phyloP scores from a whole-genome alignment of 768 basidiomycete genomes.

The Russula sp. region DNA sequence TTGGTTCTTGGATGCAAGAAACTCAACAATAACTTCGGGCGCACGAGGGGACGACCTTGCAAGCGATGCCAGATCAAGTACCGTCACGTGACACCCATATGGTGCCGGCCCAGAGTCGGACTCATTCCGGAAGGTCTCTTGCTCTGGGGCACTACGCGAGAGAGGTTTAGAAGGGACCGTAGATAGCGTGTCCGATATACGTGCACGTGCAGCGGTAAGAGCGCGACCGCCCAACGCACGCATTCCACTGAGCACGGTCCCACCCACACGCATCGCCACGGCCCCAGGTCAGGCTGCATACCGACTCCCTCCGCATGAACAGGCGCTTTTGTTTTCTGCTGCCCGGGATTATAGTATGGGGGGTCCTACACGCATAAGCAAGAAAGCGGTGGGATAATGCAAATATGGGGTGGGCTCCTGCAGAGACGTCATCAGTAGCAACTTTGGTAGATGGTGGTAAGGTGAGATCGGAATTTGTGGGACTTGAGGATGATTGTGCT shows the following conservation, averaged over 20 bases:
- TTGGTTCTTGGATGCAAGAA: constrained; percentile 48
- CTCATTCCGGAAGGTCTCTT: constrained; percentile 1
- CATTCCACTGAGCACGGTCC: constrained; percentile 61
- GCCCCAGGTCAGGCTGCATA: constrained; percentile 51
- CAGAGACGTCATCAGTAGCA: constrained; percentile 7
- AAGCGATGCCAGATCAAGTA: constrained; percentile 53
- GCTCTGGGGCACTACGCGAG: constrained; percentile 41
- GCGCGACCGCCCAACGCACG: constrained; percentile 62
- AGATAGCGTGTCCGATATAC: constrained; percentile 20
- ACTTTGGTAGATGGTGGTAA: constrained; percentile 41
- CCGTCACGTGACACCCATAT: constrained; percentile 45
- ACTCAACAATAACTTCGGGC: constrained; percentile 45
- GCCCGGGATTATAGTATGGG: constrained; percentile 24
- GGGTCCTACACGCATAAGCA: constrained; percentile 49
- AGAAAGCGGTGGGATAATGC: constrained; percentile 61
- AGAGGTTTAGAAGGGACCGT: constrained; percentile 26
- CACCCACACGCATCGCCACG: constrained; percentile 58
- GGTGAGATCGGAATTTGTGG: constrained; percentile 39
- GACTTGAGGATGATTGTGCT: constrained; percentile 29
- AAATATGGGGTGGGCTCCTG: constrained; percentile 49
- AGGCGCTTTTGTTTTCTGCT: constrained; percentile 26
- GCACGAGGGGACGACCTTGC: constrained; percentile 27
- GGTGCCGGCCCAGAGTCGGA: not conserved
- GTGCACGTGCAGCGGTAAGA: constrained; percentile 43
- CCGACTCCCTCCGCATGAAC: constrained; percentile 26